Base-by-base conservation (phyloP, 1,284 basidiomycete genomes). In the Tilletiopsis washingtonensis region DNA sequence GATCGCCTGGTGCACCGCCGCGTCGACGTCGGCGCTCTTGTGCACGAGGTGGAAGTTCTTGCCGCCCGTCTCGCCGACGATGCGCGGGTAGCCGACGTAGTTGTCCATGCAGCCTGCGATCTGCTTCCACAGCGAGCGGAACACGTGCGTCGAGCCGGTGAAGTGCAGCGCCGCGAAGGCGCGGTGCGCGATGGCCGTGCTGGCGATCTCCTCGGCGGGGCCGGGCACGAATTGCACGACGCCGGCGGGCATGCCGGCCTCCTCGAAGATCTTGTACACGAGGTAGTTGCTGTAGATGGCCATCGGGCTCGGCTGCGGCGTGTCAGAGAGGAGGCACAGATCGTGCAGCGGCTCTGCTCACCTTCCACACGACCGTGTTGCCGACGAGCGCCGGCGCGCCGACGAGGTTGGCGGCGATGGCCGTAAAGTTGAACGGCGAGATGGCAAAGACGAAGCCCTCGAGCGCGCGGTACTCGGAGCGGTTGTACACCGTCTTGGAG, bases 11-110 rank as follows among this genome's bases (percentile, higher is more conserved):
- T 87, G 71, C 45, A 89, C 93, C 27, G 91, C 88, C 57, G 90
- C 88, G 72, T 80, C 80, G 51, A 93, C 77, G 66, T 94, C 86
- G 45, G 91, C 91, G 14, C 84, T 84, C 48, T 82, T 79, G 76
- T 97, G 93, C 45, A 97, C 79, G 50, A 98, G 69, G 77, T 97
- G 93, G 81, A 93, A 97, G 79, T 98, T 97, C 80, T 98, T 98
- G 56, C 93, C 91, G 48, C 91, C 88, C 66, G 75, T 75, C 61
- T 97, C 91, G 26, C 91, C 91, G 11, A 98, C 91, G 57, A 99
- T 87, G 62, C 93, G 81, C 1, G 94, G 93, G 77, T 96, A 98
- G 78, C 81, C 74, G 88, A 88, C 59, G 55, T 72, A 70, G 51
- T 60, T 51, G 96, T 73, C 70, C 36, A 71, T 52, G 77, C 97